Base-by-base conservation (phyloP, 768 basidiomycete genomes). In the Crucibulum laeve region DNA sequence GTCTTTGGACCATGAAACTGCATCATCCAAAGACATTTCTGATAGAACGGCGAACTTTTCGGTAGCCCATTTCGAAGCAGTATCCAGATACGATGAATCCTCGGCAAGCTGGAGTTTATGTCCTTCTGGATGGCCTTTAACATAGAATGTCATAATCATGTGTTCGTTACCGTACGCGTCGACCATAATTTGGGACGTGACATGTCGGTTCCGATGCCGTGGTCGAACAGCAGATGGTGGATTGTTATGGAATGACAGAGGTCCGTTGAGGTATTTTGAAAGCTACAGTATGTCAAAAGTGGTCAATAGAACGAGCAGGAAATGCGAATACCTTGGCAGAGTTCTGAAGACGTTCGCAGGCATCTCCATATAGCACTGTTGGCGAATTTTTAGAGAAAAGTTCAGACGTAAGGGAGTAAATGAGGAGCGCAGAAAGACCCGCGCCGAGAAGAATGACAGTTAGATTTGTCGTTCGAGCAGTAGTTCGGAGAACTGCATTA, bases 341-440 rank as follows among this genome's bases (percentile, higher is more conserved):
- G 30, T 67, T 59, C 49, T 72, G 69, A 44, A 78, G 74, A 32
- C 71, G 68, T 41, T 77, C 74, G 56, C 77, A 79, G 26, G 76
- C 75, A 37, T 76, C 69, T 32, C 76, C 77, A 55, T 90, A 89
- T 24, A 92, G 64, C 21, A 88, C 86, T 3, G 89, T 89, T 4
- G 90, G 86, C 21, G 88, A 91, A 58, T 92, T 92, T 58, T 77
- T 81, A n/a, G 90, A 89, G 60, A 91, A 89, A 5, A 91, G 68
- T 56, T 92, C 90, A 5, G 89, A 84, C 13, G 84, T 83, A 24
- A 91, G 71, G 17, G 86, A 86, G 56, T 91, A 92, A 19, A 81
- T 64, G 25, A 92, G 74, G 28, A 92, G 73, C 5, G 77, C 76
- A 23, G 87, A 87, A 19, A 92, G 68, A 14, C 87, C 84, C 4